These are phyloP conservation scores for Tinospora cordifolia DNA, from an alignment of 164 flowering plant genomes.

Conservation along the genomic window DNA sequence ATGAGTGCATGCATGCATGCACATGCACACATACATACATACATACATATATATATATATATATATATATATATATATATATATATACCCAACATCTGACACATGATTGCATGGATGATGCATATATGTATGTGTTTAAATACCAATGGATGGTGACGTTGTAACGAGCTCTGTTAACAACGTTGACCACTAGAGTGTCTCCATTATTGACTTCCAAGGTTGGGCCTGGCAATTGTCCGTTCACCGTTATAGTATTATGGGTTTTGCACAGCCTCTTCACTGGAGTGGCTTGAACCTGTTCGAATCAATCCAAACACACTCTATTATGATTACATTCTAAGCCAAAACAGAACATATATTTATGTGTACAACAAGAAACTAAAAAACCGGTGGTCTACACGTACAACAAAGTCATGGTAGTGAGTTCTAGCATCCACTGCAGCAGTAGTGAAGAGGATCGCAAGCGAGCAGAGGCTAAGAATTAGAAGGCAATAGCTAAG, in stretches of 20 bases:
- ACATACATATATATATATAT: too few species aligned
- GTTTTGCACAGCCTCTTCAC: slow-evolving; percentile 98
- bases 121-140: background rate
- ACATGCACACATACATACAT: background rate
- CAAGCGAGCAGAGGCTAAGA: slow-evolving; percentile 1
- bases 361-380: background rate
- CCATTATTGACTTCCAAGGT: slow-evolving; percentile 73
- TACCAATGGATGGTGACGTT: slow-evolving; percentile 90
- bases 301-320: slow-evolving; percentile 2
- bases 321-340: background rate
- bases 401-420: slow-evolving; percentile 52
- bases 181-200: slow-evolving; percentile 65
- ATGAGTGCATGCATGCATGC: background rate
- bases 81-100: background rate
- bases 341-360: background rate
- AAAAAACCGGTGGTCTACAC: slow-evolving; percentile 1
- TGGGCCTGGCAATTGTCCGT: slow-evolving; percentile 83
- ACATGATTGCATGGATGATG: background rate
- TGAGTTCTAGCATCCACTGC: slow-evolving; percentile 26
- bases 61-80: background rate
- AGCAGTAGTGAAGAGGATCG: background rate
- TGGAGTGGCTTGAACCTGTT: slow-evolving; percentile 68
- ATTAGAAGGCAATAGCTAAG: slow-evolving; percentile 10
- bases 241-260: slow-evolving; percentile 61
- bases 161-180: slow-evolving; percentile 56